These are phyloP conservation scores for Guyanaporus albipodus DNA, from an alignment of 768 basidiomycete genomes.

Conservation along the genomic window DNA sequence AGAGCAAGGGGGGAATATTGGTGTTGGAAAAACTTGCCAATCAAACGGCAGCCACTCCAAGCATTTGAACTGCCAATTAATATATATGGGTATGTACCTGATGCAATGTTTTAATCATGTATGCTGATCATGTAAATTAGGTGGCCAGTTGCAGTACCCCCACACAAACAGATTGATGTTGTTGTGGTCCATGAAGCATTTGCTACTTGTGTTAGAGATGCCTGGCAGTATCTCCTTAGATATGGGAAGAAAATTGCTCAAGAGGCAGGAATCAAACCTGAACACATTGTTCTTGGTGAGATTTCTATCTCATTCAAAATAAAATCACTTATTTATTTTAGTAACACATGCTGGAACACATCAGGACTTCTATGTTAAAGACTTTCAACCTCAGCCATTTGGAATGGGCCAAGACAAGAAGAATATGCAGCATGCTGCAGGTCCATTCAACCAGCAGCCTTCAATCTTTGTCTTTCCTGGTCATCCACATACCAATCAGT, in stretches of 20 bases:
- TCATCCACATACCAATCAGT: constrained; percentile 19
- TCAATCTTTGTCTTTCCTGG: constrained; percentile 10
- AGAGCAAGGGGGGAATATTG: constrained; percentile 33
- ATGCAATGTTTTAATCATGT: neutral
- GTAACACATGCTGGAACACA: constrained; percentile 41
- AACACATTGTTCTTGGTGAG: constrained; percentile 43
- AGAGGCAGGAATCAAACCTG: constrained; percentile 34
- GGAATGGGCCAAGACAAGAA: constrained; percentile 10
- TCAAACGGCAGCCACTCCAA: constrained; percentile 31
- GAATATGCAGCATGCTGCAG: constrained; percentile 5
- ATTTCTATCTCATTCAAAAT: neutral
- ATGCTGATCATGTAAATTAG: constrained; percentile 21
- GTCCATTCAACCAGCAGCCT: constrained; percentile 13
- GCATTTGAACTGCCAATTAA: constrained; percentile 31
- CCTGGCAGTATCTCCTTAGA: constrained; percentile 38
- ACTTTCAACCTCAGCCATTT: constrained; percentile 27
- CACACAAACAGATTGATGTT: constrained; percentile 37
- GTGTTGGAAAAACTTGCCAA: constrained; percentile 35
- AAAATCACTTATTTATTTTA: constrained; percentile 12
- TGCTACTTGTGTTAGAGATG: constrained; percentile 29
- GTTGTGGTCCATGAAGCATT: constrained; percentile 34
- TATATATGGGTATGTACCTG: constrained; percentile 31
- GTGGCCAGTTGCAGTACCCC: constrained; percentile 43
- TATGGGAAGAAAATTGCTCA: constrained; percentile 32
- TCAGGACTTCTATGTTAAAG: constrained; percentile 38